These are phyloP conservation scores for Drechslerella coelobrocha DNA, from an alignment of 2,329 filamentous ascomycete genomes.

Conservation along the genomic window DNA sequence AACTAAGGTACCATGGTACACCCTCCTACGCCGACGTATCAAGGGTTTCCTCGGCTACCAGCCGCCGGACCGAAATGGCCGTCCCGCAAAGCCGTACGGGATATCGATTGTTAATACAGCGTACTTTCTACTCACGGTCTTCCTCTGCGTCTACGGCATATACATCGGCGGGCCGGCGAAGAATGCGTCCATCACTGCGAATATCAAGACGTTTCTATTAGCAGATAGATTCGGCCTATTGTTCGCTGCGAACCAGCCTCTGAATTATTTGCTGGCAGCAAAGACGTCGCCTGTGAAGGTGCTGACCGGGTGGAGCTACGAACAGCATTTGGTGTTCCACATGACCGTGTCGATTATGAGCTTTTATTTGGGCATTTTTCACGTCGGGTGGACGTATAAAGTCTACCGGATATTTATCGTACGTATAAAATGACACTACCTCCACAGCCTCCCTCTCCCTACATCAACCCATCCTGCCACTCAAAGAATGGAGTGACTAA, in stretches of 20 bases:
- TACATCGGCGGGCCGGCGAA: slow-evolving; percentile 13
- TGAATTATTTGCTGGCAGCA: slow-evolving; percentile 69
- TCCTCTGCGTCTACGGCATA: slow-evolving; percentile 45
- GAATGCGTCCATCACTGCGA: slow-evolving; percentile 8
- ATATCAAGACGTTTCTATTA: slow-evolving; percentile 62
- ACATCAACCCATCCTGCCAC: too few relatives aligned
- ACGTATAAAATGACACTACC: too few relatives aligned
- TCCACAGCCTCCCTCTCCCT: slow-evolving; percentile 3
- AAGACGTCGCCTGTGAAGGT: slow-evolving; percentile 71
- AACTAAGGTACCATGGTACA: slow-evolving; percentile 30
- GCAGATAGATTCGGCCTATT: slow-evolving; percentile 66
- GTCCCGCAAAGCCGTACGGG: slow-evolving; percentile 22
- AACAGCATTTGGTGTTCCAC: slow-evolving; percentile 71
- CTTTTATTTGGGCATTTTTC: slow-evolving; percentile 67
- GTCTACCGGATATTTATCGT: slow-evolving; percentile 54
- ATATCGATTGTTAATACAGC: slow-evolving; percentile 21
- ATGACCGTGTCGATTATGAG: slow-evolving; percentile 69
- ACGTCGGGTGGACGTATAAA: slow-evolving; percentile 65
- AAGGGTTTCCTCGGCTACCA: slow-evolving; percentile 45
- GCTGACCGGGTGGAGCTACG: slow-evolving; percentile 70
- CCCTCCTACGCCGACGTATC: slow-evolving; percentile 36
- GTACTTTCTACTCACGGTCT: slow-evolving; percentile 44
- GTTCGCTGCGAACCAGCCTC: slow-evolving; percentile 62
- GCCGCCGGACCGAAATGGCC: slow-evolving; percentile 21
- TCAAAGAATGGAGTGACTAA: too few relatives aligned